Conservation (phyloP, 2,329 filamentous ascomycete species). For the Immersiporthe knoxdaviesiana region DNA sequence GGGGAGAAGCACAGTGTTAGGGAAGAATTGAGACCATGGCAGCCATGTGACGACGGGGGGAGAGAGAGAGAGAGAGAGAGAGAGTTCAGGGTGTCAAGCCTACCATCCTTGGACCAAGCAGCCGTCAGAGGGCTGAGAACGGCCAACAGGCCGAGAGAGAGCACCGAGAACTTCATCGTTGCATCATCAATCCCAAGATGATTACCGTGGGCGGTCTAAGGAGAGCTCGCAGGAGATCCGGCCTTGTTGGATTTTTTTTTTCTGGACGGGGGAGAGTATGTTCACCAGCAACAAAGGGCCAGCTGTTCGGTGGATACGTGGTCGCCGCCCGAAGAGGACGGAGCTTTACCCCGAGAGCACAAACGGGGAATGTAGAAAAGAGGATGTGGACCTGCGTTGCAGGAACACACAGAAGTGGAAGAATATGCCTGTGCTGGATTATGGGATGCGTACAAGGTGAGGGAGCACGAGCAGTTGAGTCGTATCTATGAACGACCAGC, state of each 20-base stretch:
- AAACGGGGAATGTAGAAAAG: neutral
- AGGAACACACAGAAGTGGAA: neutral
- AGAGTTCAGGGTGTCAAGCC: slow-evolving; percentile 34
- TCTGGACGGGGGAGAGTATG: neutral
- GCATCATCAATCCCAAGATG: slow-evolving; percentile 44
- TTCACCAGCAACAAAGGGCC: slow-evolving; percentile 17
- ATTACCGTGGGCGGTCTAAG: neutral
- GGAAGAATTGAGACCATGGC: neutral
- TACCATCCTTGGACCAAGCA: slow-evolving; percentile 88
- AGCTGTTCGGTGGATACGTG: slow-evolving; percentile 19
- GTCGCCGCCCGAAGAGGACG: neutral
- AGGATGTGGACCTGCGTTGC: neutral
- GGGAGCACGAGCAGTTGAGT: neutral
- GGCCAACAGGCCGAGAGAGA: slow-evolving; percentile 71
- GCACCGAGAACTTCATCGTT: slow-evolving; percentile 72
- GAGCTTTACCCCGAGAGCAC: neutral
- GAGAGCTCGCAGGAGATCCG: no score
- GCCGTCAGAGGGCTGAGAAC: slow-evolving; percentile 67
- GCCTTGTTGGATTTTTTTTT: no score
- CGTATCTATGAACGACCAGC: neutral
- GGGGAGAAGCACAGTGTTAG: slow-evolving; percentile 7
- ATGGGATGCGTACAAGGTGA: neutral
- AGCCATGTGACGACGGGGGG: slow-evolving; percentile 10
- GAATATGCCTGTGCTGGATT: neutral
- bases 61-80: no score